Evolutionary conservation across 805 yeast species (phyloP), one percentile per base, ranked within the genome.

Genomic region (Alloascoidea hylecoeti): DNA sequence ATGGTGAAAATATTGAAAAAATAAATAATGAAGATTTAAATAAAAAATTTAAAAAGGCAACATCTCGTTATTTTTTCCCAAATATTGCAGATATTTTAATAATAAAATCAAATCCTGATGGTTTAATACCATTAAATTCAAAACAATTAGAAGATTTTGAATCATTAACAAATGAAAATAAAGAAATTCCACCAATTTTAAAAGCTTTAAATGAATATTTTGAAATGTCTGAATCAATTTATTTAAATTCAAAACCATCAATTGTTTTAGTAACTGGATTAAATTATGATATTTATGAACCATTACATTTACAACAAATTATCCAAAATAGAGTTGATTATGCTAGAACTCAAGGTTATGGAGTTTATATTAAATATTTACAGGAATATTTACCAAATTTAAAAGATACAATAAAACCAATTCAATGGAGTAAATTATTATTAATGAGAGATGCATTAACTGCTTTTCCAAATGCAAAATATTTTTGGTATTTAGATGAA

Each of bases 391-490:
- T 70, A 17, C 88, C 89, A 4, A 47, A 66, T 13, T 48, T 78
- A 40, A 65, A 71, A 39, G 64, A 65, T 23, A 23, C 30, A 23
- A 9, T 23, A 23, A 23, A 9, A n/a, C 30, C 30, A n/a, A n/a
- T 9, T 18, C 45, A 73, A 18, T 82, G 94, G 92, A 68, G 74
- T 19, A 72, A 77, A 45, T 50, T 78, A 18, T 69, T 71, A 40
- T 55, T 77, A 33, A 55, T 84, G 52, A 69, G 94, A 43, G 92
- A 88, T 34, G 96, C 97, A n/a, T 75, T 89, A 78, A 73, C 72
- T 54, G 92, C 95, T 0, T 86, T 86, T 63, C 97, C 97, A 1
- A 64, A 77, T 36, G 81, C 96, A n/a, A 75, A 83, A 53, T 80
- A 84, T 65, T 78, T 88, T 51, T 83, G 96, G 92, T 88, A 75